phyloP scores from a whole-genome alignment of 2,329 filamentous ascomycete species.

The Trichoderma koningiopsis region DNA sequence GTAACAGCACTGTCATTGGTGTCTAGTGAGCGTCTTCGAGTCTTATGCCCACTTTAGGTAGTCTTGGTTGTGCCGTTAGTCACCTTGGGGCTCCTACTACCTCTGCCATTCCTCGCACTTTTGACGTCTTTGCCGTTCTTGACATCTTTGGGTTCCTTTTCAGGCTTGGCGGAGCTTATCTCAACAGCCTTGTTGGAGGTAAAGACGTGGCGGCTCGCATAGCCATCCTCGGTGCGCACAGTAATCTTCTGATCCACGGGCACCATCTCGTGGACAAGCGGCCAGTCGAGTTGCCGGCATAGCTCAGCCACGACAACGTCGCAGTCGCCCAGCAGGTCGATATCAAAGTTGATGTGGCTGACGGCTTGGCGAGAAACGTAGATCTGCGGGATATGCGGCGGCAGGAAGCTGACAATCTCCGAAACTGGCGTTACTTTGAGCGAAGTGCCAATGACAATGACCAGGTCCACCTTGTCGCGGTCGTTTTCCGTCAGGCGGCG shows the following conservation, averaged over 20 bases:
- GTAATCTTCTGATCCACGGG: conserved; percentile 64
- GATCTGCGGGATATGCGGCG: conserved; percentile 80
- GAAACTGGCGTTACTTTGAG: conserved; percentile 95
- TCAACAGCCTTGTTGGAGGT: conserved; percentile 30
- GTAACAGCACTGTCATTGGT: neutral
- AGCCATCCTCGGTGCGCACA: conserved; percentile 46
- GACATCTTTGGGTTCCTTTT: neutral
- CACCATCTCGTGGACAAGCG: conserved; percentile 79
- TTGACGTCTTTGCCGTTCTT: neutral
- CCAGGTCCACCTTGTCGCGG: conserved; percentile 77
- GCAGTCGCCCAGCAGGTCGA: conserved; percentile 93
- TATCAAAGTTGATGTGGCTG: conserved; percentile 89
- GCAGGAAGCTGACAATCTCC: conserved; percentile 81
- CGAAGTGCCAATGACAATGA: conserved; percentile 94
- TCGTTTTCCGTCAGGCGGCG: conserved; percentile 80
- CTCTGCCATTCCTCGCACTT: neutral
- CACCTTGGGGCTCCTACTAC: neutral
- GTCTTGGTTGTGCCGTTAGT: neutral
- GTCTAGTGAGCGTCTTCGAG: neutral
- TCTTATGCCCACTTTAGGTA: neutral
- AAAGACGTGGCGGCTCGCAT: conserved; percentile 44
- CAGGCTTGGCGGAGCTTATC: neutral
- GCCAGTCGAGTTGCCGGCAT: conserved; percentile 79
- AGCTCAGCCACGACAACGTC: conserved; percentile 88
- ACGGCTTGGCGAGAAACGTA: conserved; percentile 87